phyloP scores from a whole-genome alignment of 1,284 basidiomycete genomes.

The Sanghuangporus baumii region DNA sequence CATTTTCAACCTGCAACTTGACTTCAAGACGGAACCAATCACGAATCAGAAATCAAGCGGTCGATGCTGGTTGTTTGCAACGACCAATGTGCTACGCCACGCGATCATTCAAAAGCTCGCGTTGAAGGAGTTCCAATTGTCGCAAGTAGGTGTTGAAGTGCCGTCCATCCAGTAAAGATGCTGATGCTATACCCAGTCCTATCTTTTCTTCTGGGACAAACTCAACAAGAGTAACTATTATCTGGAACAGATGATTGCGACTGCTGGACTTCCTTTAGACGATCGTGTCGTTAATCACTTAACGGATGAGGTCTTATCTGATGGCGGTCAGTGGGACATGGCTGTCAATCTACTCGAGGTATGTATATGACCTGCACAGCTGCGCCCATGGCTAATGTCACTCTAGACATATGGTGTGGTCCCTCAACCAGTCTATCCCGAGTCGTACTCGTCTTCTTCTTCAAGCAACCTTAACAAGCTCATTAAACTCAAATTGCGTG shows the following conservation, averaged over 20 bases:
- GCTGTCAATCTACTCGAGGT: slow-evolving; percentile 79
- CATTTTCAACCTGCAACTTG: slow-evolving; percentile 80
- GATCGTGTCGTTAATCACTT: slow-evolving; percentile 79
- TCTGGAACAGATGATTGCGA: slow-evolving; percentile 82
- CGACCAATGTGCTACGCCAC: slow-evolving; percentile 83
- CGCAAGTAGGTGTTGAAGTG: slow-evolving; percentile 55
- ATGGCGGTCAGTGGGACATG: slow-evolving; percentile 97
- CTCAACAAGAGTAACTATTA: slow-evolving; percentile 95
- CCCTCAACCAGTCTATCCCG: slow-evolving; percentile 80
- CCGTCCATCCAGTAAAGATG: neutral
- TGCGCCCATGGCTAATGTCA: neutral
- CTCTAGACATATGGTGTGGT: slow-evolving; percentile 73
- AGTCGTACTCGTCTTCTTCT: slow-evolving; percentile 77
- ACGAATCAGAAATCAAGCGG: slow-evolving; percentile 87
- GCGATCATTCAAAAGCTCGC: slow-evolving; percentile 82
- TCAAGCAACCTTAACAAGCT: slow-evolving; percentile 72
- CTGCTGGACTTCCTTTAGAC: slow-evolving; percentile 76
- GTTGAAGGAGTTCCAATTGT: slow-evolving; percentile 83
- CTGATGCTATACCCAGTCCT: slow-evolving; percentile 44
- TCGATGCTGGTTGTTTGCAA: slow-evolving; percentile 91
- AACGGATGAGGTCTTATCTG: slow-evolving; percentile 73
- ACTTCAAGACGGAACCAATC: slow-evolving; percentile 76
- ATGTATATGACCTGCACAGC: neutral
- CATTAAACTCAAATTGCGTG: slow-evolving; percentile 85
- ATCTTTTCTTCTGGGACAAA: slow-evolving; percentile 93